Evolutionary conservation across 139 green algal genomes (phyloP).

Genomic region (Asterochloris erici): DNA sequence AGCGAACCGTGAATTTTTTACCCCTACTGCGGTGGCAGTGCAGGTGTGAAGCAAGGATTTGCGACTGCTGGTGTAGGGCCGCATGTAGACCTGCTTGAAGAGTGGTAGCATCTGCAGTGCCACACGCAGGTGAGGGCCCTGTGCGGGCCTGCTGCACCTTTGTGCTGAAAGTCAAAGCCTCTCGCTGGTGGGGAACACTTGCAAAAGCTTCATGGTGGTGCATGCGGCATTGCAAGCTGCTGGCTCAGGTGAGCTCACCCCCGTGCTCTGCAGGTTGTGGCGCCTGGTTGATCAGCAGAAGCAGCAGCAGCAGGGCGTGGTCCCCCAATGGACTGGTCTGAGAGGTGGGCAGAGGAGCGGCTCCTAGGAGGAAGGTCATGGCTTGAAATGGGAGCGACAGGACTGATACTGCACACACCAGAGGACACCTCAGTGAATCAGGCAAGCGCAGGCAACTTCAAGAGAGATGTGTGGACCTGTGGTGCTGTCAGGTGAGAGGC

Average conservation of each 20-base stretch:
- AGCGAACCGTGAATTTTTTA: too few relatives aligned
- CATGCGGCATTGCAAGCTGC: background rate
- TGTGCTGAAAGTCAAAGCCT: too few relatives aligned
- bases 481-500: too few relatives aligned
- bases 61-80: too few relatives aligned
- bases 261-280: background rate
- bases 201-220: too few relatives aligned
- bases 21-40: too few relatives aligned
- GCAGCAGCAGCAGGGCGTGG: conserved; percentile 46
- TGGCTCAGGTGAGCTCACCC: background rate
- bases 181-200: too few relatives aligned
- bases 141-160: too few relatives aligned
- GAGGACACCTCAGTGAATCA: background rate
- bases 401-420: conserved; percentile 38
- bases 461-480: background rate
- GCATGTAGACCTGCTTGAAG: too few relatives aligned
- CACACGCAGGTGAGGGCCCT: too few relatives aligned
- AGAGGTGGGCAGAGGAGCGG: background rate
- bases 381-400: conserved; percentile 62
- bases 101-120: too few relatives aligned
- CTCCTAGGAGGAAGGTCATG: conserved; percentile 47
- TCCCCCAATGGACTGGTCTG: conserved; percentile 48
- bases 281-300: conserved; percentile 60
- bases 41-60: too few relatives aligned
- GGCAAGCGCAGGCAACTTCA: background rate